These are phyloP conservation scores for Avicennia marina DNA, from an alignment of 257 asterid species.

Conservation along the genomic window DNA sequence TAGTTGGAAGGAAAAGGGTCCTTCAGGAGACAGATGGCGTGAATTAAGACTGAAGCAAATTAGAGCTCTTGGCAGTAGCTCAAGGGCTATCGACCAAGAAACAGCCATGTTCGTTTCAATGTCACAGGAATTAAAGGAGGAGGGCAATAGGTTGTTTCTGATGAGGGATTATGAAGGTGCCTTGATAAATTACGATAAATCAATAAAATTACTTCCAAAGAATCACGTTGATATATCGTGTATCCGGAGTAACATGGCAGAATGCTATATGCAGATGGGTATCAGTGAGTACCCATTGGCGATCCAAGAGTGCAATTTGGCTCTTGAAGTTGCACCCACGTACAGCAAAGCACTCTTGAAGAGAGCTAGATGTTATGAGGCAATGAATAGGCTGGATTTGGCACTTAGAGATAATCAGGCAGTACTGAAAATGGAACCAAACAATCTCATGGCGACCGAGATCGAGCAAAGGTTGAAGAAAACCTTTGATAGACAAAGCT, in stretches of 20 bases:
- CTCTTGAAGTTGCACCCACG: conserved; percentile 5
- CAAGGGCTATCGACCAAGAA: not conserved
- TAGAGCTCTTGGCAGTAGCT: not conserved
- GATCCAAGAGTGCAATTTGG: conserved; percentile 7
- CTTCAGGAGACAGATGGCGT: conserved; percentile 19
- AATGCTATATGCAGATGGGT: conserved; percentile 15
- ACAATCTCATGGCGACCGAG: conserved; percentile 4
- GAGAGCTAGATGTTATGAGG: conserved; percentile 7
- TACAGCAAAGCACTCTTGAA: conserved; percentile 13
- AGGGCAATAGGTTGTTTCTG: conserved; percentile 8
- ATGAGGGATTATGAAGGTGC: conserved; percentile 60
- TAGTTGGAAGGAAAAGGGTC: not conserved
- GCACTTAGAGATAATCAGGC: conserved; percentile 1
- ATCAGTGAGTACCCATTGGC: not conserved
- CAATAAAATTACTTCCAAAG: conserved; percentile 7
- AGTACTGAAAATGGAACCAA: conserved; percentile 1
- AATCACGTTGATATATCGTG: not conserved
- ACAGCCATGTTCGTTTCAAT: not conserved
- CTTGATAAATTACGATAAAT: conserved; percentile 10
- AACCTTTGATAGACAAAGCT: not conserved
- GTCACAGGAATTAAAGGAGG: conserved; percentile 9
- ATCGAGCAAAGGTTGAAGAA: conserved; percentile 1
- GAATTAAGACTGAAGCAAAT: conserved; percentile 29
- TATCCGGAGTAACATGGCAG: conserved; percentile 10
- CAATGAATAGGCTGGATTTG: conserved; percentile 4